These are phyloP conservation scores for Psilocybe tampanensis DNA, from an alignment of 768 basidiomycete genomes.

Conservation along the genomic window DNA sequence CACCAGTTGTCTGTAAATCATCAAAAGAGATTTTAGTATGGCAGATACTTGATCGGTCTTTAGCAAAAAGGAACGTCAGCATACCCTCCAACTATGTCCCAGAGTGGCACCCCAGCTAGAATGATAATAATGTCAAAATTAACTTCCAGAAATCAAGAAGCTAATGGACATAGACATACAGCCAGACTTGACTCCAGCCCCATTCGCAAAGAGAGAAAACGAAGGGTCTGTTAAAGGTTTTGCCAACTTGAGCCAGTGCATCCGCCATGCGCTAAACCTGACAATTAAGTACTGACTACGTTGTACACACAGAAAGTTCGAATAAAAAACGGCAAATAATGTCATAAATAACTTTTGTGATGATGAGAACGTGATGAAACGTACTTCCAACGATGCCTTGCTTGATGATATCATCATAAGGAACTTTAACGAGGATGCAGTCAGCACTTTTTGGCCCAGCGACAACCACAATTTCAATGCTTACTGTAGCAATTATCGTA, in stretches of 20 bases:
- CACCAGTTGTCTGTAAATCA: slow-evolving; percentile 41
- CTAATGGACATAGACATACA: slow-evolving; percentile 12
- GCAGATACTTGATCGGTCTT: too few species aligned
- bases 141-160: not conserved
- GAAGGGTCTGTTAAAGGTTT: slow-evolving; percentile 47
- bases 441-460: not conserved
- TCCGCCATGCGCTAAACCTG: slow-evolving; percentile 63
- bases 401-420: slow-evolving; percentile 58
- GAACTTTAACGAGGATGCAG: slow-evolving; percentile 36
- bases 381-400: slow-evolving; percentile 56
- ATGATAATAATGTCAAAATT: not conserved
- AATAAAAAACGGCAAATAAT: too few species aligned
- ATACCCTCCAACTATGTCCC: slow-evolving; percentile 71
- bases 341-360: too few species aligned
- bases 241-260: slow-evolving; percentile 52
- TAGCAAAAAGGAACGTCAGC: not conserved
- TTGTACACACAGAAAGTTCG: too few species aligned
- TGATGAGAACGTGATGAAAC: slow-evolving; percentile 21
- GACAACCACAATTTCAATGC: not conserved
- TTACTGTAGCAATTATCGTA: slow-evolving; percentile 22
- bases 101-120: slow-evolving; percentile 55
- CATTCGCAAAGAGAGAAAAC: slow-evolving; percentile 66
- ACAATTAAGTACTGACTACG: too few species aligned
- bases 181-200: slow-evolving; percentile 45
- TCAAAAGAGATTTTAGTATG: too few species aligned